A percentile compares a stretch with the other conserved stretches of the same genome.
These are phyloP conservation scores for Hypoxylon intermedium DNA, from an alignment of 495 filamentous ascomycete species.

Conservation along the genomic window DNA sequence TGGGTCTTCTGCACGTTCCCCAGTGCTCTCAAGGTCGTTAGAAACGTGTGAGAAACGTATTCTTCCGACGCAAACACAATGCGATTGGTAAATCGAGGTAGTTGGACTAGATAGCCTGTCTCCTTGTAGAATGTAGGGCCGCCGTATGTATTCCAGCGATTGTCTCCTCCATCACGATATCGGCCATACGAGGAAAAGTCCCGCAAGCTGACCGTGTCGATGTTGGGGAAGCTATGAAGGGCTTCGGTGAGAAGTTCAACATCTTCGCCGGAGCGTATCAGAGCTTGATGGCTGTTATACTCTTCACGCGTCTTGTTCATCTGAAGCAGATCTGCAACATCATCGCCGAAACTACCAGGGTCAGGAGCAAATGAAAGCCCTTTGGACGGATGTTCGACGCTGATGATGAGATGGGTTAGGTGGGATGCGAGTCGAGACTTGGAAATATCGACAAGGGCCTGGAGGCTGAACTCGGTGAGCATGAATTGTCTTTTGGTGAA, in stretches of 20 bases:
- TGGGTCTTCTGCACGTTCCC: slow-evolving; percentile 34
- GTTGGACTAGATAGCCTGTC: slow-evolving; percentile 8
- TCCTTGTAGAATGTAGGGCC: slow-evolving; percentile 28
- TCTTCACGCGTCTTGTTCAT: slow-evolving; percentile 13
- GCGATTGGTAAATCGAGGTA: background rate
- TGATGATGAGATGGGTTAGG: slow-evolving; percentile 59
- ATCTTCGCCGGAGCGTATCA: slow-evolving; percentile 50
- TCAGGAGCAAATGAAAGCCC: background rate
- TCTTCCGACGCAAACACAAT: background rate
- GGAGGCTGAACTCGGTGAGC: slow-evolving; percentile 54
- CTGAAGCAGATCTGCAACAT: no score
- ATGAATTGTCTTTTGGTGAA: slow-evolving; percentile 65
- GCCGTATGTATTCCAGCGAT: slow-evolving; percentile 46
- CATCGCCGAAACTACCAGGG: no score
- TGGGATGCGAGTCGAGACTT: slow-evolving; percentile 49
- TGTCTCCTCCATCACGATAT: slow-evolving; percentile 29
- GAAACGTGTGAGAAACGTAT: slow-evolving; percentile 32
- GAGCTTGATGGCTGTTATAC: slow-evolving; percentile 34
- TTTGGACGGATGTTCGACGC: slow-evolving; percentile 41
- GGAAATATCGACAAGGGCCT: slow-evolving; percentile 61
- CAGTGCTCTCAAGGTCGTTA: slow-evolving; percentile 42
- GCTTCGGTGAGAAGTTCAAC: slow-evolving; percentile 59
- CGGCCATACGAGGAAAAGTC: slow-evolving; percentile 48
- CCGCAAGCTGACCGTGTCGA: slow-evolving; percentile 57
- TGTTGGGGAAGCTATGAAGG: slow-evolving; percentile 54